Evolutionary conservation across 164 flowering plant genomes (phyloP).

Genomic region (Sextonia rubra): DNA sequence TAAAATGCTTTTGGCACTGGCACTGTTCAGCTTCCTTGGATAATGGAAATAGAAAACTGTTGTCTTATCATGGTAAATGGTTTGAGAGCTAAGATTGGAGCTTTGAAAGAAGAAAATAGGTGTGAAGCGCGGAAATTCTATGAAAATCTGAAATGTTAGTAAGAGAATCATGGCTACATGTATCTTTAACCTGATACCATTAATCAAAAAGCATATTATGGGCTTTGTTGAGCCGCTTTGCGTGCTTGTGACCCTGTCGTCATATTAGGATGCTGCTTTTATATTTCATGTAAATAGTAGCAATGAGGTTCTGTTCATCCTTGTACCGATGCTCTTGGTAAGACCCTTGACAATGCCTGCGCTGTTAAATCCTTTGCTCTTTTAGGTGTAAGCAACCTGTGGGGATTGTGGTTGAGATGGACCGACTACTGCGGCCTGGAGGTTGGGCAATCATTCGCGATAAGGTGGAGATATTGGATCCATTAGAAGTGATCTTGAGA

Average conservation of each 20-base stretch:
- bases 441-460: slow-evolving; percentile 89
- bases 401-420: slow-evolving; percentile 88
- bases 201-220: not conserved
- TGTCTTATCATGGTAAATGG: no score
- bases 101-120: no score
- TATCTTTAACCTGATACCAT: not conserved
- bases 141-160: no score
- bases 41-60: no score
- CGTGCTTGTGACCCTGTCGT: not conserved
- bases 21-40: no score
- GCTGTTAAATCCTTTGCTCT: not conserved
- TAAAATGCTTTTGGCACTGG: no score
- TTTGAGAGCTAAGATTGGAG: no score
- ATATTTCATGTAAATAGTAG: not conserved
- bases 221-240: not conserved
- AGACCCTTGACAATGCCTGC: not conserved
- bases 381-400: slow-evolving; percentile 80
- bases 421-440: slow-evolving; percentile 73
- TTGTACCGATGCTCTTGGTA: not conserved
- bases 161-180: not conserved
- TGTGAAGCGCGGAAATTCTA: no score
- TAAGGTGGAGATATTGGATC: slow-evolving; percentile 68
- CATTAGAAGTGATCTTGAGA: slow-evolving; percentile 61
- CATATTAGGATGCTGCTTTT: not conserved
- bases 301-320: not conserved